A percentile compares a stretch with the other conserved stretches of the same genome.
phyloP scores from a whole-genome alignment of 345 rosid species.

The Limnanthes douglasii region DNA sequence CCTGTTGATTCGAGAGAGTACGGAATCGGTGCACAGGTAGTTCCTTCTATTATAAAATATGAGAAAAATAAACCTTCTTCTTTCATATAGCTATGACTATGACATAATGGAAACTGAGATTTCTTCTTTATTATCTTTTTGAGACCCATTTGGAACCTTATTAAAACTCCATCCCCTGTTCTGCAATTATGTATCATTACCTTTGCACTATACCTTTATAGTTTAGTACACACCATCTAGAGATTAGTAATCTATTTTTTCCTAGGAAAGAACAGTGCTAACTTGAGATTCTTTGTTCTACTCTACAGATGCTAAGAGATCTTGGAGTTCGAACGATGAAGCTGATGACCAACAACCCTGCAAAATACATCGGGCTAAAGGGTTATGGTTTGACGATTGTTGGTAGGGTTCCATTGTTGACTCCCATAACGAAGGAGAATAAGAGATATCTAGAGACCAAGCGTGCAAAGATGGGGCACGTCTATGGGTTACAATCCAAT shows the following conservation, averaged over 20 bases:
- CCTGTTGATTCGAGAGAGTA: conserved; percentile 94
- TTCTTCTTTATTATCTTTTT: no score
- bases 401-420: conserved; percentile 56
- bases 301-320: conserved; percentile 49
- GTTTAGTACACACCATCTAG: no score
- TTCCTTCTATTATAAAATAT: conserved; percentile 8
- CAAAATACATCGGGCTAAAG: conserved; percentile 63
- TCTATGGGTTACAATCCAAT: conserved; percentile 31
- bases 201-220: no score
- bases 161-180: no score
- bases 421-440: conserved; percentile 55
- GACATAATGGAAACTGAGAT: no score
- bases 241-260: no score
- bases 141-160: no score
- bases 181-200: no score
- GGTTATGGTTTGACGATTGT: conserved; percentile 61
- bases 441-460: conserved; percentile 69
- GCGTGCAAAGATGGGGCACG: conserved; percentile 62
- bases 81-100: not conserved
- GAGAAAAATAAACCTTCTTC: not conserved
- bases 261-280: not conserved
- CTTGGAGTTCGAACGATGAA: conserved; percentile 78
- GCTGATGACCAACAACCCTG: conserved; percentile 87
- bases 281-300: not conserved
- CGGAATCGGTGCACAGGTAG: conserved; percentile 95